Conservation (phyloP, 179 eudicot species). For the Monotropa hypopitys region DNA sequence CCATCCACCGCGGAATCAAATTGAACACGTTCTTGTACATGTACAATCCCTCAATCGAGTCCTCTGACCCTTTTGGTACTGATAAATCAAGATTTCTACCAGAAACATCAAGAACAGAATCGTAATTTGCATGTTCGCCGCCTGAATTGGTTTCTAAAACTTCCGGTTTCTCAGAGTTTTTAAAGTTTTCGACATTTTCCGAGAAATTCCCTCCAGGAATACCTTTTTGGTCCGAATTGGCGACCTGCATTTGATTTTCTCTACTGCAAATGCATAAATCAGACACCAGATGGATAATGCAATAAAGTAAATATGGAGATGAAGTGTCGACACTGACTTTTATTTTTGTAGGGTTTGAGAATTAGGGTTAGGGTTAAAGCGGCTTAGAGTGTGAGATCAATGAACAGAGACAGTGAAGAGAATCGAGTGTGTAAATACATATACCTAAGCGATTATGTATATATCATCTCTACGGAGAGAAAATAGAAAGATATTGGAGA, state of each 20-base stretch:
- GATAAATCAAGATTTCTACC: constrained; percentile 56
- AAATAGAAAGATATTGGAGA: background rate
- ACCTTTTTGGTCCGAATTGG: background rate
- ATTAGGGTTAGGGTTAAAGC: background rate
- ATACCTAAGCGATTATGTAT: background rate
- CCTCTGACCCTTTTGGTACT: constrained; percentile 10
- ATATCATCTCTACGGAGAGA: background rate
- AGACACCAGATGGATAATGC: too few species aligned
- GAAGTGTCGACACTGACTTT: background rate
- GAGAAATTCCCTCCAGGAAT: background rate
- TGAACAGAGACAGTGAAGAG: background rate
- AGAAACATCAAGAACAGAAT: constrained; percentile 44
- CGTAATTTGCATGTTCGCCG: constrained; percentile 15
- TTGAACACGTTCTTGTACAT: constrained; percentile 61
- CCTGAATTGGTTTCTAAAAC: background rate
- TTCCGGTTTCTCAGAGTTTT: background rate
- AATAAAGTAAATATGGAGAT: too few species aligned
- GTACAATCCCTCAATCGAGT: constrained; percentile 30
- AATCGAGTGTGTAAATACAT: background rate
- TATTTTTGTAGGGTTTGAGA: background rate
- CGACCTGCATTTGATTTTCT: constrained; percentile 10
- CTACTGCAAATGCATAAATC: background rate
- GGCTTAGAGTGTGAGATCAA: background rate
- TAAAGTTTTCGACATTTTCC: background rate
- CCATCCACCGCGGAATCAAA: constrained; percentile 58